These are phyloP conservation scores for Exserohilum turcica DNA, from an alignment of 2,329 filamentous ascomycete genomes.

Conservation along the genomic window DNA sequence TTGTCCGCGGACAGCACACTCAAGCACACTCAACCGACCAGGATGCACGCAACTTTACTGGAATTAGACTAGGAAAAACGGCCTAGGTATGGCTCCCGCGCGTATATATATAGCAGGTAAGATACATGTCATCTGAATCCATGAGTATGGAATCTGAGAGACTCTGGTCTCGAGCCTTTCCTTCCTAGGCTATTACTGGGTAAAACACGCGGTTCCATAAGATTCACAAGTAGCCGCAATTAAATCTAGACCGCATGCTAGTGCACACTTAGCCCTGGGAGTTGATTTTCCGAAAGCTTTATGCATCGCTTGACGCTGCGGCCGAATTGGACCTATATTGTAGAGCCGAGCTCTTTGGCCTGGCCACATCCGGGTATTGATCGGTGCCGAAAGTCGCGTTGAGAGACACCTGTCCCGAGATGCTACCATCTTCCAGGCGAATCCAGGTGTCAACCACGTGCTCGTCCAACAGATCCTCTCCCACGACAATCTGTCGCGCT, in stretches of 20 bases:
- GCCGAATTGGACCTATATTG: constrained; percentile 6
- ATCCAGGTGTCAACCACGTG: constrained; percentile 64
- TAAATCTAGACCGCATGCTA: background rate
- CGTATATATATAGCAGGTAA: background rate
- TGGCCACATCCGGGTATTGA: constrained; percentile 51
- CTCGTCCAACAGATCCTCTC: constrained; percentile 49
- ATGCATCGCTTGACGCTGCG: background rate
- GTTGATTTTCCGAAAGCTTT: background rate
- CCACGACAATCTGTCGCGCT: constrained; percentile 60
- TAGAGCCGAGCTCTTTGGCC: constrained; percentile 11
- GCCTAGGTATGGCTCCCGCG: background rate
- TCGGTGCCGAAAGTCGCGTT: constrained; percentile 66
- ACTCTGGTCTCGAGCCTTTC: background rate
- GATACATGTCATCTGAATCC: background rate
- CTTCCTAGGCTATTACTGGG: background rate
- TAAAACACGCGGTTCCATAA: background rate
- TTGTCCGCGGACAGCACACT: background rate
- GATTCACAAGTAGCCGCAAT: too few relatives aligned
- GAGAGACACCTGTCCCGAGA: constrained; percentile 59
- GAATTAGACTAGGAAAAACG: background rate
- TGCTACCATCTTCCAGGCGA: constrained; percentile 61
- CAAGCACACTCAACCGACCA: background rate
- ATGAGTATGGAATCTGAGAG: background rate
- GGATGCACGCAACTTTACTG: background rate
- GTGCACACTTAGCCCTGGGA: background rate